A percentile compares a stretch with the other conserved stretches of the same genome.
phyloP scores from a whole-genome alignment of 345 rosid genomes.

The Hibiscus tridactylites region DNA sequence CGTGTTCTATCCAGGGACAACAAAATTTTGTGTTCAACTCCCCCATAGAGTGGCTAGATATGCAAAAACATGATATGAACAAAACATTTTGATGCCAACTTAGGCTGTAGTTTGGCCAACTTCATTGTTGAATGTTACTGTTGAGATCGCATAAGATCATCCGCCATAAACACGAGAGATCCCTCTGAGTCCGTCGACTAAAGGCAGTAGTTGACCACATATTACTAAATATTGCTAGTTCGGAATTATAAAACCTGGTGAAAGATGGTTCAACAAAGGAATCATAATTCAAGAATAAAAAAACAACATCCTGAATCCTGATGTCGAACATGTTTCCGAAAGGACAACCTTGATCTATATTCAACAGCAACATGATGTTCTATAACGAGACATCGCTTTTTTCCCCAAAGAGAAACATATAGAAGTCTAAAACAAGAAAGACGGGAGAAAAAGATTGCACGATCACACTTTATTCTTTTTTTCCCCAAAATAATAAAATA shows the following conservation, averaged over 20 bases:
- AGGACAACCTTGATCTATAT: not conserved
- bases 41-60: not conserved
- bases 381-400: not conserved
- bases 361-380: not conserved
- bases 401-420: not conserved
- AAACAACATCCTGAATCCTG: not conserved
- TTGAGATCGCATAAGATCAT: not conserved
- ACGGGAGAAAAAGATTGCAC: not conserved
- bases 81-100: not conserved
- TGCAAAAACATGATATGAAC: not conserved
- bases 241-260: not conserved
- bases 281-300: not conserved
- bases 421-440: not conserved
- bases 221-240: not conserved
- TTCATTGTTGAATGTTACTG: not conserved
- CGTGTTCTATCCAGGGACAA: not conserved
- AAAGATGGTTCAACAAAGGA: not conserved
- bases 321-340: not conserved
- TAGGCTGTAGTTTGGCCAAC: not conserved
- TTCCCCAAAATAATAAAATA: too few species aligned
- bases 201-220: not conserved
- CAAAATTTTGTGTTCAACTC: not conserved
- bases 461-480: not conserved
- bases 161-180: not conserved
- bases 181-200: not conserved